Percentiles rank a stretch among this genome's conserved stretches.
phyloP scores from a whole-genome alignment of 2,329 filamentous ascomycete genomes.

The Fusarium miscanthi region DNA sequence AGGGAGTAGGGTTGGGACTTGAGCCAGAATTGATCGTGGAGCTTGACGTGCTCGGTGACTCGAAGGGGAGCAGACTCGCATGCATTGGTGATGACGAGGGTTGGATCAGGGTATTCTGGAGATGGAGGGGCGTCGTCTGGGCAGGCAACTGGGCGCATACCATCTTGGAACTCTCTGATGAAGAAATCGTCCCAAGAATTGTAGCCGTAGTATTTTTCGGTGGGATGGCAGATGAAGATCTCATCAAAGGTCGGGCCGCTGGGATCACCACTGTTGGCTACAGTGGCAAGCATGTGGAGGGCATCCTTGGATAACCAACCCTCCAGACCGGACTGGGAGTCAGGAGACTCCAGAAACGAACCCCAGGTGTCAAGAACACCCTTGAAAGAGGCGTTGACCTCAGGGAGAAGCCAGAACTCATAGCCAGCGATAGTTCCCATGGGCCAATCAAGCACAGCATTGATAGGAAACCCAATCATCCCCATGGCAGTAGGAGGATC shows the following conservation, averaged over 20 bases:
- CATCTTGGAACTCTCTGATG: not conserved
- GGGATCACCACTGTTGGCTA: not conserved
- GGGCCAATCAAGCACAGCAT: constrained; percentile 15
- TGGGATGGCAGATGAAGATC: constrained; percentile 11
- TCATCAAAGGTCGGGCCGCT: not conserved
- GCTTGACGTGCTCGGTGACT: constrained; percentile 58
- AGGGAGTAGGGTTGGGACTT: constrained; percentile 74
- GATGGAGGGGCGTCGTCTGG: not conserved
- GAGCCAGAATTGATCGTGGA: constrained; percentile 72
- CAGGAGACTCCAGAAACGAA: not conserved
- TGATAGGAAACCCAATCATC: constrained; percentile 14
- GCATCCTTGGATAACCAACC: constrained; percentile 6
- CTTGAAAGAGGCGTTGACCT: not conserved
- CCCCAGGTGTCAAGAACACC: constrained; percentile 10
- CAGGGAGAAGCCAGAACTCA: constrained; percentile 13
- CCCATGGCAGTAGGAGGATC: not conserved
- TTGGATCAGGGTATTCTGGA: not conserved
- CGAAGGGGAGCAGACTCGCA: constrained; percentile 66
- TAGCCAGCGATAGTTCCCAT: constrained; percentile 23
- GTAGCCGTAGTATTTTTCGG: not conserved
- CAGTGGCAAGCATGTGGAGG: not conserved
- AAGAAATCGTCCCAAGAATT: constrained; percentile 19
- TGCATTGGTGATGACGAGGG: constrained; percentile 6
- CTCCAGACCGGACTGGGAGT: not conserved
- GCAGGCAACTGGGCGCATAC: not conserved